Conservation (phyloP, 2,329 filamentous ascomycete genomes). For the Drechslerella coelobrocha region DNA sequence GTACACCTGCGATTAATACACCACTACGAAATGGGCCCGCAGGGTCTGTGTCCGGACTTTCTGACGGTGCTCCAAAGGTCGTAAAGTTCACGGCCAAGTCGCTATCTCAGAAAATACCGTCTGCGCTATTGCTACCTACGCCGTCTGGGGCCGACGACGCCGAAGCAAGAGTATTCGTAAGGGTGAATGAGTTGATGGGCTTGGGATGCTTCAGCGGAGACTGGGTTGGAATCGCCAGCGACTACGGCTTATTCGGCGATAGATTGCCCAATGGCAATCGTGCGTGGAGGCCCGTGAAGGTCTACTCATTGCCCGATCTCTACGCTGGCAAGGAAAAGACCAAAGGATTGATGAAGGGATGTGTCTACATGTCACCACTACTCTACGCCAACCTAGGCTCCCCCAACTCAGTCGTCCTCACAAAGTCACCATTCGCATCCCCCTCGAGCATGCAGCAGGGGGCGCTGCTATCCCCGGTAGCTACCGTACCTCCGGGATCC, state of each 20-base stretch:
- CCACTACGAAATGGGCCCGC: slow-evolving; percentile 38
- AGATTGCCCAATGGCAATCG: slow-evolving; percentile 41
- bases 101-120: slow-evolving; percentile 66
- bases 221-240: slow-evolving; percentile 70
- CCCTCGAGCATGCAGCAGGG: slow-evolving; percentile 47
- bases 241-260: slow-evolving; percentile 57
- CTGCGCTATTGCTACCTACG: slow-evolving; percentile 82
- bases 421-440: slow-evolving; percentile 38
- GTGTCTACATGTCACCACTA: slow-evolving; percentile 80
- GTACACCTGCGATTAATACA: slow-evolving; percentile 37
- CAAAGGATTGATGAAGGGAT: slow-evolving; percentile 53
- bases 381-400: slow-evolving; percentile 80
- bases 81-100: slow-evolving; percentile 52
- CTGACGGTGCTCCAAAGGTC: slow-evolving; percentile 61
- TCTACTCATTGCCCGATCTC: slow-evolving; percentile 86
- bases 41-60: slow-evolving; percentile 66
- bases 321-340: slow-evolving; percentile 63
- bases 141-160: slow-evolving; percentile 81
- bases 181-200: slow-evolving; percentile 81
- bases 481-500: slow-evolving; percentile 63
- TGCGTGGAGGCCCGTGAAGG: slow-evolving; percentile 81
- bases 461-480: slow-evolving; percentile 52
- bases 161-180: slow-evolving; percentile 84
- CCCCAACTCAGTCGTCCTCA: slow-evolving; percentile 31
- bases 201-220: slow-evolving; percentile 97